Evolutionary conservation across 78 protist genomes (phyloP), one percentile per base, ranked within the genome.

Genomic region (Paratrimastix pyriformis): DNA sequence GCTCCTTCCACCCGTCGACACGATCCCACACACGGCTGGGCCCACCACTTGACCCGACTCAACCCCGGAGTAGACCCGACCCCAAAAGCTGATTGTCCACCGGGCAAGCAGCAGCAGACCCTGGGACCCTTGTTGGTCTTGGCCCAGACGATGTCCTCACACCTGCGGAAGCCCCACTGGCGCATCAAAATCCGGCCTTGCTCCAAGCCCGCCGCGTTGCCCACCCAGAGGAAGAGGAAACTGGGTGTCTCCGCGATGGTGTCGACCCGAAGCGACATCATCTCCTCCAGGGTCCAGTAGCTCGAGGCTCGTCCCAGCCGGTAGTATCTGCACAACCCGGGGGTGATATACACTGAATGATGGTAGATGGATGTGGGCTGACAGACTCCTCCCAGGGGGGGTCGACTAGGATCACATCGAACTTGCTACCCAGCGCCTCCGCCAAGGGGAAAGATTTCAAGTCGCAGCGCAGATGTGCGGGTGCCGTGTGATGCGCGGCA

Each of bases 351-450:
- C 33, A 3, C 59, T 5, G 8, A 9, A 7, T 7, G 6, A 54
- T 9, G 33, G 6, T 5, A 7, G 8, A 5, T 7, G 29, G 26
- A 2, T 2, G 58, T 26, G 58, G 7, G 32, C 58, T n/a, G 3
- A 11, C 33, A 44, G 6, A 72, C 65, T 72, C 76, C n/a, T 48
- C 69, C 82, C 75, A 69, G n/a, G 82, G 82, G 30, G 82, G 82
- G 38, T 77, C 82, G 52, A 77, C 32, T 13, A 64, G 76, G 11
- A 66, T 9, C 39, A 77, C 82, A 38, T 77, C 82, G 32, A 68
- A 77, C 69, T 77, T 77, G 50, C 42, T 30, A 21, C 76, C 75
- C 30, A 77, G 75, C 21, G 62, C 0, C n/a, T n/a, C n/a, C 38
- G 58, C 26, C 8, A 77, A 9, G 42, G 66, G 76, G 13, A 77